Conservation (phyloP, 495 filamentous ascomycete species). For the Aeminium ludgeri region DNA sequence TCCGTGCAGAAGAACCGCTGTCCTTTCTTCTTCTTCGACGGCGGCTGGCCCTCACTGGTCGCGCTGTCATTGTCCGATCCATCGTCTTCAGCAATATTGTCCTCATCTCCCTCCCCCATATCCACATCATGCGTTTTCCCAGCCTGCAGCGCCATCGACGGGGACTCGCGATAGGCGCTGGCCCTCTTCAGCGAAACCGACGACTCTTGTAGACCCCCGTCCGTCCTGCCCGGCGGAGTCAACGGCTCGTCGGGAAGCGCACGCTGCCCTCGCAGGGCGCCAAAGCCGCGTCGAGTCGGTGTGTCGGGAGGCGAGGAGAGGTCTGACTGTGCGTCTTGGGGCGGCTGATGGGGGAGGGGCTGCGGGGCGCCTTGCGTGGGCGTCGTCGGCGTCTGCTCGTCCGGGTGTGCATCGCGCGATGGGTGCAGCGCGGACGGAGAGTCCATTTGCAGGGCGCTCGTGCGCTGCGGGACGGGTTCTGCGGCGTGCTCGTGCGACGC, state of each 20-base stretch:
- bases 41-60: slow-evolving; percentile 45
- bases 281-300: slow-evolving; percentile 45
- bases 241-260: slow-evolving; percentile 44
- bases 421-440: slow-evolving; percentile 68
- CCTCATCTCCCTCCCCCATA: slow-evolving; percentile 59
- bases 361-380: slow-evolving; percentile 35
- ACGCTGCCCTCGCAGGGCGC: slow-evolving; percentile 37
- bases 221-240: slow-evolving; percentile 29
- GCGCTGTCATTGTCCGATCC: slow-evolving; percentile 64
- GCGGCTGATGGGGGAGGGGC: slow-evolving; percentile 20
- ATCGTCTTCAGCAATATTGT: slow-evolving; percentile 57
- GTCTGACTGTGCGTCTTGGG: slow-evolving; percentile 18
- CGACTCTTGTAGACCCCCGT: slow-evolving; percentile 21
- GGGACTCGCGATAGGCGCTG: slow-evolving; percentile 44
- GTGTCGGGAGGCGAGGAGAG: slow-evolving; percentile 30
- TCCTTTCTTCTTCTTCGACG: slow-evolving; percentile 86
- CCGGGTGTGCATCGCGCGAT: slow-evolving; percentile 10
- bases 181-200: slow-evolving; percentile 32
- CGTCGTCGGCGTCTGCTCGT: slow-evolving; percentile 43
- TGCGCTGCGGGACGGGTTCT: not conserved
- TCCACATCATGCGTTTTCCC: slow-evolving; percentile 33
- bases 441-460: slow-evolving; percentile 27
- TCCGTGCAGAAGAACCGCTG: slow-evolving; percentile 96
- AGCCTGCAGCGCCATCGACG: slow-evolving; percentile 25
- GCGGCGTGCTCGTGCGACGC: slow-evolving; percentile 2